Evolutionary conservation across 176 grass and related monocot species (phyloP).

Genomic region (Hsuehochloa calcarea): DNA sequence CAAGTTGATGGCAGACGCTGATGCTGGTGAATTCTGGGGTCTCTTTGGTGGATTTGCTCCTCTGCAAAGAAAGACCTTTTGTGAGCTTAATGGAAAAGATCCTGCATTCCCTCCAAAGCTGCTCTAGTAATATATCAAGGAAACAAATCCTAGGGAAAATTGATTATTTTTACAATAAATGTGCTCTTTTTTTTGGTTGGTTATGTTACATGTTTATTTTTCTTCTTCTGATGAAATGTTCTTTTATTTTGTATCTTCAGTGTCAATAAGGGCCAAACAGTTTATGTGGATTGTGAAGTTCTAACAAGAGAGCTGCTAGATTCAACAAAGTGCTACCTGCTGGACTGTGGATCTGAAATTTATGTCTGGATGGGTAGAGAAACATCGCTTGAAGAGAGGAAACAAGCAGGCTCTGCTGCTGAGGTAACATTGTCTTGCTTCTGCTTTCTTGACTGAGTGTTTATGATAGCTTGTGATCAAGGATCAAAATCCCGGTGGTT

Average conservation of each 20-base stretch:
- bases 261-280: constrained; percentile 72
- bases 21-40: constrained; percentile 97
- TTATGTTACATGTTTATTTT: constrained; percentile 31
- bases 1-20: constrained; percentile 94
- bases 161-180: constrained; percentile 8
- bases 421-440: constrained; percentile 55
- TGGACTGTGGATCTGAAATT: constrained; percentile 85
- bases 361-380: constrained; percentile 97
- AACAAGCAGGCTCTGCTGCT: constrained; percentile 76
- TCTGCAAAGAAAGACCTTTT: constrained; percentile 79
- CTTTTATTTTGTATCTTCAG: constrained; percentile 38
- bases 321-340: constrained; percentile 83
- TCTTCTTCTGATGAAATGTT: constrained; percentile 1
- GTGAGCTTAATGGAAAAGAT: constrained; percentile 67
- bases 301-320: constrained; percentile 79
- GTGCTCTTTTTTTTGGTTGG: background rate
- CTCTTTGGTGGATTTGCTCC: constrained; percentile 96
- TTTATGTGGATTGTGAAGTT: constrained; percentile 54
- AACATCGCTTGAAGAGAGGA: constrained; percentile 82
- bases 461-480: constrained; percentile 6
- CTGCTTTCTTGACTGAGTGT: constrained; percentile 23
- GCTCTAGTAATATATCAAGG: constrained; percentile 58
- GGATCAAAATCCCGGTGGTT: no score
- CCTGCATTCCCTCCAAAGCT: constrained; percentile 53
- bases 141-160: constrained; percentile 8